Percentiles rank a stretch among this genome's conserved stretches.
phyloP scores from a whole-genome alignment of 2,329 filamentous ascomycete genomes.

The Colletotrichum magnum region DNA sequence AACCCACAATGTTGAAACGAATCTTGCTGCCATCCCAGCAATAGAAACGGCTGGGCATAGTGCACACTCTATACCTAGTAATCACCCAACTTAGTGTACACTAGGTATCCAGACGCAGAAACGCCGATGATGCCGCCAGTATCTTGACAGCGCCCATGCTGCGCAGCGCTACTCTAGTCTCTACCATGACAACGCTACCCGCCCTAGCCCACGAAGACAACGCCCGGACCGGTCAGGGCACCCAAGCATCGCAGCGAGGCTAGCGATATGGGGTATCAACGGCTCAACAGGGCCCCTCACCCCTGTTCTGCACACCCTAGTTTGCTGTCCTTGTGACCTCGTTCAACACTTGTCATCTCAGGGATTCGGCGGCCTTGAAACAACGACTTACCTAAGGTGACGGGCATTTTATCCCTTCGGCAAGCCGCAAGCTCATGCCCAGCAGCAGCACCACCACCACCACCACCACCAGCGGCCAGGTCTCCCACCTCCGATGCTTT shows the following conservation, averaged over 20 bases:
- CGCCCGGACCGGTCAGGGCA: constrained; percentile 39
- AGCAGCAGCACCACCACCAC: not conserved
- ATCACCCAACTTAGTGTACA: no score
- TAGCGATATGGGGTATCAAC: constrained; percentile 35
- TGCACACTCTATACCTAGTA: no score
- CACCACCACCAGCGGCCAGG: no score
- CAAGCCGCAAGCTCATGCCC: constrained; percentile 1
- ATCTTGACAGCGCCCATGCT: constrained; percentile 26
- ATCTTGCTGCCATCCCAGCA: constrained; percentile 31
- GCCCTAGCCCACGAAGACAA: constrained; percentile 17
- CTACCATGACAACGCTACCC: not conserved
- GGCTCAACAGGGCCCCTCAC: constrained; percentile 29
- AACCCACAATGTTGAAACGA: constrained; percentile 36
- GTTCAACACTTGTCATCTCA: constrained; percentile 30
- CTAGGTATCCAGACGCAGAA: not conserved
- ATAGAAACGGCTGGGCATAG: constrained; percentile 15
- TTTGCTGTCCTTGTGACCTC: constrained; percentile 39
- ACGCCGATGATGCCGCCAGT: constrained; percentile 31
- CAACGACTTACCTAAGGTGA: constrained; percentile 23
- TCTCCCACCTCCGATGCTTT: no score
- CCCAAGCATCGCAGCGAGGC: constrained; percentile 5
- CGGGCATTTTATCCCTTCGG: constrained; percentile 27
- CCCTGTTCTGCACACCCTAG: constrained; percentile 29
- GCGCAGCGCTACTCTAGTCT: no score
- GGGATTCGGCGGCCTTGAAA: constrained; percentile 24